A percentile compares a stretch with the other conserved stretches of the same genome.
phyloP scores from a whole-genome alignment of 805 yeast species.

The Millerago galiae region DNA sequence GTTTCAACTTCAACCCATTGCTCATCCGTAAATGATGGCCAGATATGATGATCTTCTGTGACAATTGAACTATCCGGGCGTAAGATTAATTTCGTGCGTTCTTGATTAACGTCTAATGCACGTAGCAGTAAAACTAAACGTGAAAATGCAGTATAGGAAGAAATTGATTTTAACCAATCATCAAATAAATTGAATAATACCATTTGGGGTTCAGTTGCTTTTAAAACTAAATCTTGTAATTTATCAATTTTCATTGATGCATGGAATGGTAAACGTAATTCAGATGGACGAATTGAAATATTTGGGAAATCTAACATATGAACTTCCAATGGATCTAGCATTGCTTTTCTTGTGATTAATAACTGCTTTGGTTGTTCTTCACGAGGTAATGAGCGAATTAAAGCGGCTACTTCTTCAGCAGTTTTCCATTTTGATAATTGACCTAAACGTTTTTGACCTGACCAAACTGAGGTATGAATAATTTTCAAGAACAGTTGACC shows the following conservation, averaged over 20 bases:
- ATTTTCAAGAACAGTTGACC: slow-evolving; percentile 88
- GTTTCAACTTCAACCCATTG: slow-evolving; percentile 92
- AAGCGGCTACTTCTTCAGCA: slow-evolving; percentile 94
- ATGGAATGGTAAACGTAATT: slow-evolving; percentile 82
- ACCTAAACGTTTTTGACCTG: slow-evolving; percentile 90
- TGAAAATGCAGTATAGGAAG: slow-evolving; percentile 91
- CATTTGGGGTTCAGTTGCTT: slow-evolving; percentile 92
- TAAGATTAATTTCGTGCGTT: slow-evolving; percentile 66
- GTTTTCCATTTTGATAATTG: slow-evolving; percentile 97
- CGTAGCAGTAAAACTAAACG: slow-evolving; percentile 77
- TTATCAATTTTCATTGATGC: slow-evolving; percentile 80
- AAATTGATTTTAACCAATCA: slow-evolving; percentile 82
- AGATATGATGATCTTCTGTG: slow-evolving; percentile 74
- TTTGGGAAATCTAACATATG: slow-evolving; percentile 97
- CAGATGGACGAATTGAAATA: slow-evolving; percentile 82
- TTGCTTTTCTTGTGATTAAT: slow-evolving; percentile 83
- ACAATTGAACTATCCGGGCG: slow-evolving; percentile 66
- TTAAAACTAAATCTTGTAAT: slow-evolving; percentile 67
- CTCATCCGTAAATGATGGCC: slow-evolving; percentile 88
- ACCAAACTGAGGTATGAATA: slow-evolving; percentile 92
- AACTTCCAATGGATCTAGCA: slow-evolving; percentile 91
- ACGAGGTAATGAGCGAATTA: slow-evolving; percentile 78
- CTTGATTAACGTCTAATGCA: slow-evolving; percentile 72
- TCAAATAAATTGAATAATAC: slow-evolving; percentile 85
- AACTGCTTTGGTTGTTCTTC: slow-evolving; percentile 95